Evolutionary conservation across 176 grass and related monocot species (phyloP).

Genomic region (Cenchrus americanus): DNA sequence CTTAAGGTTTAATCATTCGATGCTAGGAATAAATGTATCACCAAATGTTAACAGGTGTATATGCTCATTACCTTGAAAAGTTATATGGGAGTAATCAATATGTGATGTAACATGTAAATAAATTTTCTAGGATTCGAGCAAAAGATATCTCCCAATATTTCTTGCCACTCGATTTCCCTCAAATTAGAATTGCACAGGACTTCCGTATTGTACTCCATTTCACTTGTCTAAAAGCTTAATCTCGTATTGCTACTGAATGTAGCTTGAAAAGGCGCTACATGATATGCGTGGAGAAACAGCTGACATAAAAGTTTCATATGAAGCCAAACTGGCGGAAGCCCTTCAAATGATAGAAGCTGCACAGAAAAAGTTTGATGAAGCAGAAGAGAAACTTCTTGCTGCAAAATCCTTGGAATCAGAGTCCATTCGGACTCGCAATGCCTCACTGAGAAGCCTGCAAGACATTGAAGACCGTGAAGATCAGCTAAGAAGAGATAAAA

Average conservation of each 20-base stretch:
- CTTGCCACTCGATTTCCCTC: background rate
- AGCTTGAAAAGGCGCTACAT: conserved; percentile 93
- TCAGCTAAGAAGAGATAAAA: conserved; percentile 64
- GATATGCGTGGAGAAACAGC: conserved; percentile 76
- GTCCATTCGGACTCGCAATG: conserved; percentile 43
- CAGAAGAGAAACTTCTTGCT: conserved; percentile 67
- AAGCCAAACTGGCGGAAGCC: conserved; percentile 65
- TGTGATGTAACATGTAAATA: background rate
- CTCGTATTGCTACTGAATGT: conserved; percentile 45
- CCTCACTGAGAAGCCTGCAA: conserved; percentile 67
- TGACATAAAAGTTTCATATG: conserved; percentile 84
- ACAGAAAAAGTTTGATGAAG: conserved; percentile 77
- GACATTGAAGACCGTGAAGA: conserved; percentile 89
- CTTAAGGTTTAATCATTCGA: background rate
- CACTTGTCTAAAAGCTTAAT: conserved; percentile 9
- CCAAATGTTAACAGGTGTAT: background rate
- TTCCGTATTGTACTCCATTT: background rate
- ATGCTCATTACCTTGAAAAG: background rate
- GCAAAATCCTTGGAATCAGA: conserved; percentile 74
- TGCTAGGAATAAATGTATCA: background rate
- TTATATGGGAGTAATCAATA: background rate
- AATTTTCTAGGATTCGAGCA: background rate
- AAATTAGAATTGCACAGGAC: background rate
- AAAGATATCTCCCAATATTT: background rate
- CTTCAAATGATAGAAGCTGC: conserved; percentile 62